These are phyloP conservation scores for Piper longum DNA, from an alignment of 164 flowering plant species.

Conservation along the genomic window DNA sequence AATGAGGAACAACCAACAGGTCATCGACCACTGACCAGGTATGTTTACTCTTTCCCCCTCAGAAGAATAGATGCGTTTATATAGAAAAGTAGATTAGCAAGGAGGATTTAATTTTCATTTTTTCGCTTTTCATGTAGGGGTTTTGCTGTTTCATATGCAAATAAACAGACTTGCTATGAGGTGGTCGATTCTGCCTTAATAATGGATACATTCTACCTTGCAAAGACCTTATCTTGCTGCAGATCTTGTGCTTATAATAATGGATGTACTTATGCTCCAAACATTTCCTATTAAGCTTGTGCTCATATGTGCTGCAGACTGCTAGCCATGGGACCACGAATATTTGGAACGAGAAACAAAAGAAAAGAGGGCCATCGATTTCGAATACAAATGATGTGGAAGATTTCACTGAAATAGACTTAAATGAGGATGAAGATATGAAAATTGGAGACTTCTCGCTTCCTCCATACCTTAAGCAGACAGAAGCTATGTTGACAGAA, in stretches of 20 bases:
- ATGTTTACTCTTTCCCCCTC: neutral
- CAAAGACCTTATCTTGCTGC: too few relatives aligned
- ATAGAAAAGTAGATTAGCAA: neutral
- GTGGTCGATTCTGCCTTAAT: slow-evolving; percentile 7
- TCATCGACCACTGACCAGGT: slow-evolving; percentile 9
- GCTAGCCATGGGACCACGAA: slow-evolving; percentile 1
- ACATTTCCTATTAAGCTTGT: neutral
- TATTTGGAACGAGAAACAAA: slow-evolving; percentile 1
- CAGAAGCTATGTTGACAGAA: slow-evolving; percentile 66
- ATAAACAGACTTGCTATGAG: slow-evolving; percentile 21
- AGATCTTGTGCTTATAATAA: neutral
- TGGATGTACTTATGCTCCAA: neutral
- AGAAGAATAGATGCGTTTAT: neutral
- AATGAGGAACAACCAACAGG: neutral
- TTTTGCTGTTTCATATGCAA: slow-evolving; percentile 61
- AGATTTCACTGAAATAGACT: slow-evolving; percentile 37
- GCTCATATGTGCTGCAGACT: slow-evolving; percentile 16
- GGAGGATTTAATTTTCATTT: neutral
- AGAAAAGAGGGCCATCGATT: slow-evolving; percentile 10
- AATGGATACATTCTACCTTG: neutral
- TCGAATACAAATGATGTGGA: slow-evolving; percentile 13
- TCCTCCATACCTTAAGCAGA: slow-evolving; percentile 59
- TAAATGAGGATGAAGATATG: slow-evolving; percentile 33
- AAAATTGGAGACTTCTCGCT: slow-evolving; percentile 17
- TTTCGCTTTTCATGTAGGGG: slow-evolving; percentile 28